Conservation (phyloP, 768 basidiomycete genomes). For the Boletus rex-veris region DNA sequence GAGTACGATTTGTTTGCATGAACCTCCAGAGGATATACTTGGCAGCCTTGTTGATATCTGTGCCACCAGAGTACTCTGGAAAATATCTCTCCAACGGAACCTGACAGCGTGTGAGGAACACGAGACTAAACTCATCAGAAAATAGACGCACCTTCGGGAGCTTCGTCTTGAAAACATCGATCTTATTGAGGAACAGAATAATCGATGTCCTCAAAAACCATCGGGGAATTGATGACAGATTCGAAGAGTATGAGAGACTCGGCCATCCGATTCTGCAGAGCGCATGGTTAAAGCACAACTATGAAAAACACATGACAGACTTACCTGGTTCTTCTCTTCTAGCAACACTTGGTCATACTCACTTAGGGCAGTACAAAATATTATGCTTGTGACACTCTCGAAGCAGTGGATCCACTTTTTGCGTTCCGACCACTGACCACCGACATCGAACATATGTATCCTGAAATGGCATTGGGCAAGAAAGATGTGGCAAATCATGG, state of each 20-base stretch:
- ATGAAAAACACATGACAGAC: neutral
- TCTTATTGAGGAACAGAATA: slow-evolving; percentile 69
- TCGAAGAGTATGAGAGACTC: slow-evolving; percentile 76
- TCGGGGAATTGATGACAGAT: slow-evolving; percentile 71
- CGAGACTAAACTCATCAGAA: fast-evolving
- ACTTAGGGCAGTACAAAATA: no score
- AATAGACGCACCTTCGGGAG: slow-evolving; percentile 44
- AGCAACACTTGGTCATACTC: slow-evolving; percentile 49
- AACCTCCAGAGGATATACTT: slow-evolving; percentile 95
- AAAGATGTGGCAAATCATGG: no score
- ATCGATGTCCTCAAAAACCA: slow-evolving; percentile 70
- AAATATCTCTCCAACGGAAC: slow-evolving; percentile 77
- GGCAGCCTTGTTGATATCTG: slow-evolving; percentile 90
- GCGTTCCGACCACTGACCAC: no score
- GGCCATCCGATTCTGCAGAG: slow-evolving; percentile 62
- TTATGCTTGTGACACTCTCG: no score
- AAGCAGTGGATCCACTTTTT: no score
- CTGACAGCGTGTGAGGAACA: slow-evolving; percentile 29
- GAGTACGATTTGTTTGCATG: slow-evolving; percentile 84
- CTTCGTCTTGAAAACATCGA: slow-evolving; percentile 75
- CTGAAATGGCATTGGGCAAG: no score
- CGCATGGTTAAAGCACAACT: neutral
- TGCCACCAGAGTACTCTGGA: slow-evolving; percentile 84
- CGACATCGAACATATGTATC: slow-evolving; percentile 20
- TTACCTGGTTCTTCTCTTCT: slow-evolving; percentile 45